phyloP scores from a whole-genome alignment of 1,139 yeast species.

The Yamadazyma membranifaciens region DNA sequence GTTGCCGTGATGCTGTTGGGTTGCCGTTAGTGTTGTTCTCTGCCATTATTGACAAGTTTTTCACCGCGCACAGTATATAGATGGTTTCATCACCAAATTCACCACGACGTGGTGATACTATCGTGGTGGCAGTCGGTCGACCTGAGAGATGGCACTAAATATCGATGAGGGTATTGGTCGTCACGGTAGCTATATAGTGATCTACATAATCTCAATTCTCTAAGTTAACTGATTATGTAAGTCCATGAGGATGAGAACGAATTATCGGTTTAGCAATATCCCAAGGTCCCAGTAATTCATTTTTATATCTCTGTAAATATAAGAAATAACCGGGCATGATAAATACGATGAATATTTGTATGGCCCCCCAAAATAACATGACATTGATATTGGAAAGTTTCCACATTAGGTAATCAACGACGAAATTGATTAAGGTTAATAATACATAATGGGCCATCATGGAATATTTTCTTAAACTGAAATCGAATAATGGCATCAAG shows the following conservation, averaged over 20 bases:
- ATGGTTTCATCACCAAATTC: too few relatives aligned
- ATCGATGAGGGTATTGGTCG: too few relatives aligned
- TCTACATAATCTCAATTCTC: not conserved
- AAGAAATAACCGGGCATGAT: constrained; percentile 71
- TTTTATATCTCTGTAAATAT: constrained; percentile 74
- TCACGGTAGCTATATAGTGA: too few relatives aligned
- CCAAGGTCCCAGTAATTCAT: constrained; percentile 93
- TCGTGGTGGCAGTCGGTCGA: too few relatives aligned
- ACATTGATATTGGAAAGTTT: constrained; percentile 23
- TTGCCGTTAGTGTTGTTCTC: constrained; percentile 1
- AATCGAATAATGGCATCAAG: constrained; percentile 67
- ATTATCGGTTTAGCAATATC: constrained; percentile 74
- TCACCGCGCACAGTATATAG: too few relatives aligned
- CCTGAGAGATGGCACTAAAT: too few relatives aligned
- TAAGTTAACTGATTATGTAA: too few relatives aligned
- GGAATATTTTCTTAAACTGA: constrained; percentile 46
- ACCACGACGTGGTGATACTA: too few relatives aligned
- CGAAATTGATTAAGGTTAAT: constrained; percentile 19
- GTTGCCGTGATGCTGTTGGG: constrained; percentile 4
- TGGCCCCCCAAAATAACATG: constrained; percentile 47
- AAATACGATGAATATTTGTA: constrained; percentile 49
- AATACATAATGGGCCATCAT: constrained; percentile 32
- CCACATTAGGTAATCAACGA: constrained; percentile 23
- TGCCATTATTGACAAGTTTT: constrained; percentile 2
- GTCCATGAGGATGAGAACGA: constrained; percentile 1